phyloP scores from a whole-genome alignment of 257 asterid species.

The Solanum ahanhuiri region DNA sequence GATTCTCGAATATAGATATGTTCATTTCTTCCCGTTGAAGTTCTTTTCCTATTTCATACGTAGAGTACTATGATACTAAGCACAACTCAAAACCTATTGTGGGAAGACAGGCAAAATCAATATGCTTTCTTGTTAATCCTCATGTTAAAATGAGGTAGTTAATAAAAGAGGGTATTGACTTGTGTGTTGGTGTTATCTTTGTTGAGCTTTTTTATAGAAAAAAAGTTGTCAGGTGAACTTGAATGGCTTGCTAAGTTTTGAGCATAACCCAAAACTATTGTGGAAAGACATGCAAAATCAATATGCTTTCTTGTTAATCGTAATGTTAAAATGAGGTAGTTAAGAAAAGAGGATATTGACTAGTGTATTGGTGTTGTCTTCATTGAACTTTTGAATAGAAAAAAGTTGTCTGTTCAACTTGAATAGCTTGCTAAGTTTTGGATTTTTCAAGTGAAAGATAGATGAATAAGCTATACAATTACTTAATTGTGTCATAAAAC shows the following conservation, averaged over 20 bases:
- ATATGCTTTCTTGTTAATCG: not conserved
- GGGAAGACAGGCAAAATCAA: not conserved
- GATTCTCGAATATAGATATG: not conserved
- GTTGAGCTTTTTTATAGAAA: not conserved
- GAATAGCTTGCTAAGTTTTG: not conserved
- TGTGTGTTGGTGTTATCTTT: not conserved
- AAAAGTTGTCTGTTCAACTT: not conserved
- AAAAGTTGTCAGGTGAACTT: not conserved
- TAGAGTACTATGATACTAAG: not conserved
- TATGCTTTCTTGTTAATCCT: not conserved
- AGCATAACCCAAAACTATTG: not conserved
- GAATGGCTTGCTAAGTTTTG: not conserved
- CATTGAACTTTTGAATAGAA: not conserved
- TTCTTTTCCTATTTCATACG: not conserved
- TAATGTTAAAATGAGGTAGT: not conserved
- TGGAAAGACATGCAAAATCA: not conserved
- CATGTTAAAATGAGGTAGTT: not conserved
- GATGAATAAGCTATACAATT: not conserved
- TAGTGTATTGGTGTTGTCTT: not conserved
- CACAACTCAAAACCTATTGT: not conserved
- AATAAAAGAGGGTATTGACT: not conserved
- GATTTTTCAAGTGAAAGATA: not conserved
- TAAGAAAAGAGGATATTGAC: not conserved
- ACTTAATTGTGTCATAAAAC: not conserved
- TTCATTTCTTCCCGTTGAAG: not conserved